phyloP scores from a whole-genome alignment of 2,329 filamentous ascomycete genomes.

The Claviceps sp. region DNA sequence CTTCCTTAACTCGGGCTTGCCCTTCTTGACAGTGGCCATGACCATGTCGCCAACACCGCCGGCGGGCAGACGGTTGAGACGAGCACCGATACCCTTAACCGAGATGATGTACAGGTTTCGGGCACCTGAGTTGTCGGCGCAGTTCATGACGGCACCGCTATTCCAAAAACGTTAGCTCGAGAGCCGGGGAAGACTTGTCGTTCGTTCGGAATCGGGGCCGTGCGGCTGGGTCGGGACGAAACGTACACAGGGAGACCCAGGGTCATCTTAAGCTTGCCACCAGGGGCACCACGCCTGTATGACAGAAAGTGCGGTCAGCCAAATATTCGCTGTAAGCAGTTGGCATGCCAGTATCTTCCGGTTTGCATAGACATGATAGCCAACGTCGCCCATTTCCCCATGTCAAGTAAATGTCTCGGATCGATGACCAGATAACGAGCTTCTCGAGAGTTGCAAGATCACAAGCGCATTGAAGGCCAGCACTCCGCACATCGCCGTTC shows the following conservation, averaged over 20 bases:
- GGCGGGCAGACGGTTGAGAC: conserved; percentile 92
- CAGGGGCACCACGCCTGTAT: conserved; percentile 70
- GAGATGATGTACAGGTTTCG: conserved; percentile 99
- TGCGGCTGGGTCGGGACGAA: neutral
- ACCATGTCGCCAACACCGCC: conserved; percentile 99
- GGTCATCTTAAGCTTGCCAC: conserved; percentile 99
- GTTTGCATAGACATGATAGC: neutral
- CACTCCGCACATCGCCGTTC: neutral
- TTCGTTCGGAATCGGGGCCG: conserved; percentile 4
- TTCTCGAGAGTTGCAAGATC: neutral
- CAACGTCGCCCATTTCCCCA: conserved; percentile 2
- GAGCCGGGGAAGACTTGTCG: neutral
- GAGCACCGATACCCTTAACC: conserved; percentile 96
- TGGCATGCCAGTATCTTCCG: neutral
- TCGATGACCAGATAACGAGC: neutral
- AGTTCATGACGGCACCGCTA: conserved; percentile 99
- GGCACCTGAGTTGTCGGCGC: conserved; percentile 97
- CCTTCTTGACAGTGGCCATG: conserved; percentile 99
- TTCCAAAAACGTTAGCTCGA: conserved; percentile 10
- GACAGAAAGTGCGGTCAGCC: conserved; percentile 2
- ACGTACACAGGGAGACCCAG: conserved; percentile 99
- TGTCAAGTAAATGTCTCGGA: neutral
- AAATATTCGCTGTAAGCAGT: neutral
- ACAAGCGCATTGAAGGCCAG: neutral
- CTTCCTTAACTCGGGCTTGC: conserved; percentile 99